Evolutionary conservation across 1,284 basidiomycete genomes (phyloP).

Genomic region (Erythrobasidium hasegawianum): DNA sequence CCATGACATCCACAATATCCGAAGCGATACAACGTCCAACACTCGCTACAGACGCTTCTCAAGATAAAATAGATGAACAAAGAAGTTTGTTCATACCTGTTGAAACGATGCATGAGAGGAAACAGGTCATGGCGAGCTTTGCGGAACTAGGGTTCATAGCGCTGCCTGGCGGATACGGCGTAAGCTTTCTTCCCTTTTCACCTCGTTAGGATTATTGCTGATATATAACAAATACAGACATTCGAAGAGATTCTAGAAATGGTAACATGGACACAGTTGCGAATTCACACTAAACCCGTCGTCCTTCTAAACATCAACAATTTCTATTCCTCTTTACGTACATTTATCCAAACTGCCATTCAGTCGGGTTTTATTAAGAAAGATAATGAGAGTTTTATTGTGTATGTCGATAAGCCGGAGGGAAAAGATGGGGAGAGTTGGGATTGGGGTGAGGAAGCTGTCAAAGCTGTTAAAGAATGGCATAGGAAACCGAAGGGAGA

Average conservation of each 20-base stretch:
- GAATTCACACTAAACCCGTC: conserved; percentile 46
- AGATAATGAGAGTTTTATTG: conserved; percentile 26
- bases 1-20: conserved; percentile 3
- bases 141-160: conserved; percentile 46
- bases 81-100: conserved; percentile 29
- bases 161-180: conserved; percentile 47
- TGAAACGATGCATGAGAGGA: conserved; percentile 30
- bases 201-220: neutral
- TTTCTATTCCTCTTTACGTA: conserved; percentile 27
- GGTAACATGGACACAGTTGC: conserved; percentile 48
- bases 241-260: conserved; percentile 48
- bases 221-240: conserved; percentile 39
- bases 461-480: conserved; percentile 31
- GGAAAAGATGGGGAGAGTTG: conserved; percentile 4
- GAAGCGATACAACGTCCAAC: conserved; percentile 13
- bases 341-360: conserved; percentile 21
- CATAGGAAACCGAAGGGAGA: conserved; percentile 17
- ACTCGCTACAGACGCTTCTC: neutral
- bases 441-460: conserved; percentile 27
- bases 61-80: neutral
- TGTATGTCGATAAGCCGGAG: conserved; percentile 19
- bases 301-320: conserved; percentile 30
- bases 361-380: conserved; percentile 21
- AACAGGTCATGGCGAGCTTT: conserved; percentile 14
- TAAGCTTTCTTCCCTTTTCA: conserved; percentile 1